phyloP scores from a whole-genome alignment of 257 asterid species.

The Nicotiana undulata region DNA sequence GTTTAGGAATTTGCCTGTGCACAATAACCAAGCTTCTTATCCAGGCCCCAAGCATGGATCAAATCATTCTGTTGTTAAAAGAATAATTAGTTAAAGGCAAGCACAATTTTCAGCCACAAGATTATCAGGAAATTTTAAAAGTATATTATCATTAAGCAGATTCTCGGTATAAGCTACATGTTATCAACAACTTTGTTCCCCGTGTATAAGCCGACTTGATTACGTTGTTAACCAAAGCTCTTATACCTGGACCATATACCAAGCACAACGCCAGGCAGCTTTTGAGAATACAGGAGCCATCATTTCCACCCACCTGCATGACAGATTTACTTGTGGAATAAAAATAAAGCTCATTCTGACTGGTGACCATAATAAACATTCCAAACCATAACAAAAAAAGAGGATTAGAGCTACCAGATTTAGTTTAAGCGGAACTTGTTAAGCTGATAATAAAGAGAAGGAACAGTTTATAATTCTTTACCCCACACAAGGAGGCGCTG shows the following conservation, averaged over 20 bases:
- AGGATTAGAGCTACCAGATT: background rate
- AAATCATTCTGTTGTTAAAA: slow-evolving; percentile 52
- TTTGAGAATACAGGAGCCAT: slow-evolving; percentile 94
- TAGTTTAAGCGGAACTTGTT: background rate
- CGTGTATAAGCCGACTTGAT: background rate
- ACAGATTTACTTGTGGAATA: background rate
- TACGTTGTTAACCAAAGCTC: background rate
- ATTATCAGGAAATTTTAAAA: background rate
- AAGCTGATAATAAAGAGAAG: background rate
- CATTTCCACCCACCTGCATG: slow-evolving; percentile 91
- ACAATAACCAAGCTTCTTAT: slow-evolving; percentile 85
- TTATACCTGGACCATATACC: slow-evolving; percentile 85
- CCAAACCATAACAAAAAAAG: background rate
- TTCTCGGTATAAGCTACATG: background rate
- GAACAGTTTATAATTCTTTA: slow-evolving; percentile 20
- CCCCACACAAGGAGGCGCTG: slow-evolving; percentile 89
- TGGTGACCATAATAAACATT: background rate
- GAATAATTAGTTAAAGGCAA: background rate
- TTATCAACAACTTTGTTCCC: too few species aligned
- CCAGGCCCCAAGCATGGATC: slow-evolving; percentile 95
- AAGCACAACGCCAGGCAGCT: slow-evolving; percentile 89
- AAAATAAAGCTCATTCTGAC: background rate
- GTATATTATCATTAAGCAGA: background rate
- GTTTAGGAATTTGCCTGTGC: slow-evolving; percentile 61
- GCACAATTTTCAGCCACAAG: background rate